Evolutionary conservation across 1,139 yeast genomes (phyloP), one percentile per base, ranked within the genome.

Genomic region (Yamadazyma trypodendri): DNA sequence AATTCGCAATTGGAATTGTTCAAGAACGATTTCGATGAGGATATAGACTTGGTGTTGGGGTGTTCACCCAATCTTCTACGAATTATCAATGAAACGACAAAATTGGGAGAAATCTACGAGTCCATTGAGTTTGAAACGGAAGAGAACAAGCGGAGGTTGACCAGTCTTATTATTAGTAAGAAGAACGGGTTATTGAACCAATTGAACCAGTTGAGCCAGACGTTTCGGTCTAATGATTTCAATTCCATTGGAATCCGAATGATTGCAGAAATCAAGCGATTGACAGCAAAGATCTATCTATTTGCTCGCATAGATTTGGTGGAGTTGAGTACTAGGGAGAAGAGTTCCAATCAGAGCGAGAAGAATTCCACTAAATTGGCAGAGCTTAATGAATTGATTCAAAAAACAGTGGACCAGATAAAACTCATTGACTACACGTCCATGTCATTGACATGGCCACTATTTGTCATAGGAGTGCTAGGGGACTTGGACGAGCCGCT

Each of bases 401-500:
- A 25, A 2, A 18, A 37, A 10, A 40, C 42, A 5, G 31, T 45
- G 13, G 37, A 30, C 10, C 38, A 45, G 20, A 39, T 46, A 6
- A 32, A 38, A 18, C 20, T 33, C 12, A 35, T 46, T 2, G 46
- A 46, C 23, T 45, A 44, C 36, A 36, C 58, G 48, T 58, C 63
- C 23, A 61, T 63, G 60, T 56, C 70, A 1, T 43, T 66, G 9
- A 43, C 63, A 4, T 66, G 72, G 72, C 65, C 72, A 0, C 38
- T 65, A 4, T 66, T 65, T 40, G 51, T 66, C 8, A 44, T 65
- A 8, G 72, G 70, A 1, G 47, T 63, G 2, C 58, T 60, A 2
- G 46, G 61, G 9, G 56, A 55, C 12, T 25, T 38, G 16, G 53
- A 50, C 14, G 69, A 64, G 28, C 58, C 58, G 1, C 56, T 52